Conservation (phyloP, 1,284 basidiomycete species). For the Boletellus sp. region DNA sequence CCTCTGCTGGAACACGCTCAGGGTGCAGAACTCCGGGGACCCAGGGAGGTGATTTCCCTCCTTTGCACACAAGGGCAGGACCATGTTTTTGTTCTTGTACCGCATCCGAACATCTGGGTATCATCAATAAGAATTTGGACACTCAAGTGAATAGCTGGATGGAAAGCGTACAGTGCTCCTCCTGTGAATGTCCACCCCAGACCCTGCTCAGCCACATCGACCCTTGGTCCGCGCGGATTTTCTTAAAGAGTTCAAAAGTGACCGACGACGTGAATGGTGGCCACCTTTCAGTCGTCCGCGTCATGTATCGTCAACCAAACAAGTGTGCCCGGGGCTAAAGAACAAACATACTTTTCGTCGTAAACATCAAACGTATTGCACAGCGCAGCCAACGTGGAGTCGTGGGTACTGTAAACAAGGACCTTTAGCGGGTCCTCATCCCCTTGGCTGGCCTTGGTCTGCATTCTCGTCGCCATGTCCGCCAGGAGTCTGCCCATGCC, state of each 20-base stretch:
- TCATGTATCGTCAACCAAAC: too few species aligned
- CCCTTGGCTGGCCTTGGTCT: constrained; percentile 45
- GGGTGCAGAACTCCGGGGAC: constrained; percentile 73
- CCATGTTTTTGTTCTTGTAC: constrained; percentile 69
- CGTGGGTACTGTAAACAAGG: constrained; percentile 72
- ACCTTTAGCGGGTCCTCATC: constrained; percentile 53
- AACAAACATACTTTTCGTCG: constrained; percentile 55
- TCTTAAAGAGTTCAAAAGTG: constrained; percentile 70
- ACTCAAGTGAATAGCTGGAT: too few species aligned
- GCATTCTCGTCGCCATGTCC: constrained; percentile 62
- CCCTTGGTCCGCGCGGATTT: constrained; percentile 11
- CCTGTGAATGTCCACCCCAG: constrained; percentile 27
- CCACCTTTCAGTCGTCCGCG: constrained; percentile 48
- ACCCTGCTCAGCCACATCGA: constrained; percentile 34
- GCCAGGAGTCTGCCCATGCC: constrained; percentile 74
- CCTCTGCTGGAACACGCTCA: constrained; percentile 62
- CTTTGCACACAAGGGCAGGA: constrained; percentile 61
- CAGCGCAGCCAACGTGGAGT: constrained; percentile 71
- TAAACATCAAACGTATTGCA: constrained; percentile 71
- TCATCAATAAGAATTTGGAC: too few species aligned
- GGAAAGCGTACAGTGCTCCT: constrained; percentile 43
- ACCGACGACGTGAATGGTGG: constrained; percentile 71
- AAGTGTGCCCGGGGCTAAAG: not conserved
- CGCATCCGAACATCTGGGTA: constrained; percentile 71
- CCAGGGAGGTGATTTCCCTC: constrained; percentile 69